Base-by-base conservation (phyloP, 2,329 filamentous ascomycete species). In the Purpureocillium lavendulum region DNA sequence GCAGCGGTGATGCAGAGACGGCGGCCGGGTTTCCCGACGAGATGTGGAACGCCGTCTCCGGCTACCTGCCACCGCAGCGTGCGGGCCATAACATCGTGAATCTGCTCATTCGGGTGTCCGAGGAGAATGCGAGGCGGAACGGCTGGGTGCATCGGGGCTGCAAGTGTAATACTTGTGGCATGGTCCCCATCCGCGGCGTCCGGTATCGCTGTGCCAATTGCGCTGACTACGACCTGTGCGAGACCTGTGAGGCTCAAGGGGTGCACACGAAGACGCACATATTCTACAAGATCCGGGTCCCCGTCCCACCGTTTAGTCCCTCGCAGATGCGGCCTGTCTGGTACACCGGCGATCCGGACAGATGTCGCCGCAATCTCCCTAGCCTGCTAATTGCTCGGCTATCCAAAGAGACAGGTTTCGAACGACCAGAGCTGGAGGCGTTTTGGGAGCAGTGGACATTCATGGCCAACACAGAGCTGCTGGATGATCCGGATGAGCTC, bases 361-460 rank as follows among this genome's bases (percentile, higher is more conserved):
- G 76, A 47, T 78, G 84, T 51, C 70, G 77, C 14, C 73, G 77
- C 15, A 78, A 69, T 33, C 69, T 97, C n/a, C 77, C 81, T 1
- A 73, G 78, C 18, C 59, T 69, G 2, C 64, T 92, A 30, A 81
- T 86, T 39, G 75, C 79, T 39, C 80, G 80, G 43, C 70, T 89
- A 39, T 77, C 78, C 24, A 72, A 72, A 39, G 81, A 86, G 45
- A 88, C 84, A 0, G 80, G 80, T n/a, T 86, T 94, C 60, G 88
- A 96, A 54, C 77, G 84, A 21, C 83, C 87, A 2, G 87, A 94
- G 59, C 69, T 98, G 6, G 90, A 97, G 62, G 90, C 89, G 7
- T 77, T 94, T 32, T 97, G 89, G 82, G 90, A 97, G 55, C 90
- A 97, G 56, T 98, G 94, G 75, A 89, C 86, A 4, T 96, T 89